Evolutionary conservation across 1,284 basidiomycete genomes (phyloP).

Genomic region (Cystobasidium pallidum): DNA sequence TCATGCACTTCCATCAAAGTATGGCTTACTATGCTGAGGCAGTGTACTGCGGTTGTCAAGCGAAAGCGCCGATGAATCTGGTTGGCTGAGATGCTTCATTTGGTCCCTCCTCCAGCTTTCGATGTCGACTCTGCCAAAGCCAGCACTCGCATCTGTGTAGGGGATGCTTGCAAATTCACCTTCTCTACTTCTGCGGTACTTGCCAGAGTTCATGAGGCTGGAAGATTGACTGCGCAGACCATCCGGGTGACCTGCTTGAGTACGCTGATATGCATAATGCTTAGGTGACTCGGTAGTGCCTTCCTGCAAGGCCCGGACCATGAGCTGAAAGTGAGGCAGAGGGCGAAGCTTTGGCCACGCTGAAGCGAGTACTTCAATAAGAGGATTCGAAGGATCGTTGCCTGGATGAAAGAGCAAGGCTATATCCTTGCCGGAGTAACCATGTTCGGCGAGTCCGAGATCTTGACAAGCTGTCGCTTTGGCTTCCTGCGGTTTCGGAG

Average conservation of each 20-base stretch:
- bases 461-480: slow-evolving; percentile 28
- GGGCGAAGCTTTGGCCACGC: slow-evolving; percentile 33
- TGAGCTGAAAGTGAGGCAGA: slow-evolving; percentile 19
- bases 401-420: slow-evolving; percentile 26
- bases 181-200: slow-evolving; percentile 6
- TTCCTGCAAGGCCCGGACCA: background rate
- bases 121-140: background rate
- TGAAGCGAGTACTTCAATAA: slow-evolving; percentile 21
- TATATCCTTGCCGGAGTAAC: slow-evolving; percentile 1
- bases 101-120: slow-evolving; percentile 27
- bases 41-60: background rate
- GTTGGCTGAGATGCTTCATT: background rate
- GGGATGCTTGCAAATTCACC: background rate
- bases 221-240: slow-evolving; percentile 1
- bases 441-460: slow-evolving; percentile 11
- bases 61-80: background rate
- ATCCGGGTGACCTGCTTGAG: background rate
- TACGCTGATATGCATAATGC: background rate
- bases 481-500: slow-evolving; percentile 6
- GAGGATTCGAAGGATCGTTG: background rate
- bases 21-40: slow-evolving; percentile 5
- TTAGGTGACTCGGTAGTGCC: background rate
- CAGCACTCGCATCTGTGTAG: background rate
- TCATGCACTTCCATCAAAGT: too few relatives aligned
- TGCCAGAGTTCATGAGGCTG: background rate